Evolutionary conservation across 768 basidiomycete genomes (phyloP), one percentile per base, ranked within the genome.

Genomic region (Pleurotus ostreatus): DNA sequence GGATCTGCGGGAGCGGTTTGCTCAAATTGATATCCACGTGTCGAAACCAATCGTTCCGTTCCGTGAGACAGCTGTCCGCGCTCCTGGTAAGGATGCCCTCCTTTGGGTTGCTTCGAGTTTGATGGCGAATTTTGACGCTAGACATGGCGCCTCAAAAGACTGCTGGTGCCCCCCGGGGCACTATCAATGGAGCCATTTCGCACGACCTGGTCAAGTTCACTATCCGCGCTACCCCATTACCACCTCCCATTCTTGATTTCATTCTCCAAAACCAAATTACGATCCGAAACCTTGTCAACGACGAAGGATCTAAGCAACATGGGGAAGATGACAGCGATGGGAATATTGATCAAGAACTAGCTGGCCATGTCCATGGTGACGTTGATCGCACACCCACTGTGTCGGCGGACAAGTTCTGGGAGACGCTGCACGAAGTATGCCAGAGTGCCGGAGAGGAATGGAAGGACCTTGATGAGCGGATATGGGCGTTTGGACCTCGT

Each of bases 1-100:
- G 71, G 97, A 98, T 69, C 75, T 99, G n/a, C 82, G 90, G 18
- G 97, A 98, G 68, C 80, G 97, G 37, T 98, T 98, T 69, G 96
- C 97, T 2, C 82, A 85, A 58, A 85, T 98, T 34, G 92, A 92
- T 46, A 94, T 99, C 26, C 93, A 94, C 62, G 86, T 89, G 1
- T 98, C 95, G 1, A 86, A 94, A 63, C 94, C 95, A 0, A 98
- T 98, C 56, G 97, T 99, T 2, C 97, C 97, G 9, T 99, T 98
- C 76, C 82, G 97, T 40, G 97, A 98, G 71, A 98, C 97, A 0
- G 91, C 92, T 0, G 81, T 96, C 12, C 89, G 84, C 62, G 92
- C 78, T 2, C 65, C 78, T 63, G 93, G 93, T 91, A 65, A 22
- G 65, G 63, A 2, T 5, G n/a, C 18, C 48, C 26, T 22, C 26